Evolutionary conservation across 306 rosid species (phyloP), one percentile per base, ranked within the genome.

Genomic region (Quercus ilex): DNA sequence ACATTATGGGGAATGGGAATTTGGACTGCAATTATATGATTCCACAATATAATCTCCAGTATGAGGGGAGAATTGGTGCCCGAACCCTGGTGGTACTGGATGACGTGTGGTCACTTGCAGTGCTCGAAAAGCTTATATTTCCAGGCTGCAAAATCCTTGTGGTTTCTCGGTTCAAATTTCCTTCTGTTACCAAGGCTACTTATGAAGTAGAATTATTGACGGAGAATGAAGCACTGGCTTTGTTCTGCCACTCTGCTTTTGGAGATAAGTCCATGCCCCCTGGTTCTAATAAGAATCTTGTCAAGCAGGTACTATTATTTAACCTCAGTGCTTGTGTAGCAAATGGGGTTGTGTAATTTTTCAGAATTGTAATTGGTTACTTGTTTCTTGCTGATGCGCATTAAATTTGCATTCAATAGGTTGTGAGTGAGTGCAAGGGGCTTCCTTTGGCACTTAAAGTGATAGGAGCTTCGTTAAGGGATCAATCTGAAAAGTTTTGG

Each of bases 401-500:
- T 58, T 60, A 21, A 70, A 23, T 19, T 81, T 26, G 38, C 15
- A 35, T 21, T 74, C 64, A 77, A 76, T 62, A 92, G 99, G 86
- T 91, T 81, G 95, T 89, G 85, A 82, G 75, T 18, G 97, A 94
- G 86, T 94, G 99, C 78, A 90, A 89, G 83, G 84, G 93, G 64
- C 97, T 94, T 81, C 99, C 99, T 1, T 71, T 94, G 67, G 99
- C 99, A 49, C 97, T 94, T 3, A 94, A 94, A 87, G 97, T 94
- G 71, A 92, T 92, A 20, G 99, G 99, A 73, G 94, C 99, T 28
- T 94, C 97, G 4, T 70, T 94, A 35, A 59, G 91, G 28, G 95
- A 82, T 69, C 97, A 91, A 46, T 55, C 89, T 8, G 97, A 92
- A 77, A 84, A 85, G 94, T 90, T 82, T 59, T 92, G 99, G 99